Conservation (phyloP, 805 yeast species). For the Barnettozyma botsteinii region DNA sequence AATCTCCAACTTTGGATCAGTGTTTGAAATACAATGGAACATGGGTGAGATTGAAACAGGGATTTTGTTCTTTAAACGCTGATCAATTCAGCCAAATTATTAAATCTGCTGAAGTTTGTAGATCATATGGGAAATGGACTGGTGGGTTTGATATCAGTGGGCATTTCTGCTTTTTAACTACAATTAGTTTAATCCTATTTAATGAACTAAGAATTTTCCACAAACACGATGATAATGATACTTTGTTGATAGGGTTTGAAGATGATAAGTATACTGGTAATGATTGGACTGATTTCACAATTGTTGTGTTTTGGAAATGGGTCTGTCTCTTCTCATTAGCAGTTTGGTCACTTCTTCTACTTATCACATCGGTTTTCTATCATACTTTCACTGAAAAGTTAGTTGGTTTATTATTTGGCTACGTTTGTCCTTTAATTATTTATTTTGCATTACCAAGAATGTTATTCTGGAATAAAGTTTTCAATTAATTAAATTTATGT, state of each 20-base stretch:
- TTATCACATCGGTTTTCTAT: slow-evolving; percentile 77
- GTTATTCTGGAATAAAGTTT: not conserved
- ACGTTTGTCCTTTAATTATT: slow-evolving; percentile 41
- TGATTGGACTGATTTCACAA: slow-evolving; percentile 9
- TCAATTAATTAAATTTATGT: not conserved
- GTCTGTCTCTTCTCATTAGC: slow-evolving; percentile 15
- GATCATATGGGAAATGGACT: slow-evolving; percentile 35
- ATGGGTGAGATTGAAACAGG: slow-evolving; percentile 15
- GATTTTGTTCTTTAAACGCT: slow-evolving; percentile 15
- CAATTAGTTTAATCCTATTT: slow-evolving; percentile 38
- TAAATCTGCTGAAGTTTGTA: slow-evolving; percentile 29
- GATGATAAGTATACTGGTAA: not conserved
- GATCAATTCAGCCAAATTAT: slow-evolving; percentile 12
- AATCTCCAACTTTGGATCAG: slow-evolving; percentile 2
- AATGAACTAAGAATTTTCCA: slow-evolving; percentile 25
- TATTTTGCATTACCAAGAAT: slow-evolving; percentile 28
- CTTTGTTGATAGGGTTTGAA: not conserved
- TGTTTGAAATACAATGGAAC: slow-evolving; percentile 18
- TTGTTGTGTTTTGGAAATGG: slow-evolving; percentile 13
- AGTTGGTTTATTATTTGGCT: slow-evolving; percentile 63
- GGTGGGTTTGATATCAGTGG: slow-evolving; percentile 52
- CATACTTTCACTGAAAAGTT: slow-evolving; percentile 75
- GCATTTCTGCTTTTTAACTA: slow-evolving; percentile 41
- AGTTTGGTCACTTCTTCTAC: slow-evolving; percentile 51
- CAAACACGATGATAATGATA: not conserved